These are phyloP conservation scores for Yamadazyma spencermartinsiae DNA, from an alignment of 1,139 yeast species.

Conservation along the genomic window DNA sequence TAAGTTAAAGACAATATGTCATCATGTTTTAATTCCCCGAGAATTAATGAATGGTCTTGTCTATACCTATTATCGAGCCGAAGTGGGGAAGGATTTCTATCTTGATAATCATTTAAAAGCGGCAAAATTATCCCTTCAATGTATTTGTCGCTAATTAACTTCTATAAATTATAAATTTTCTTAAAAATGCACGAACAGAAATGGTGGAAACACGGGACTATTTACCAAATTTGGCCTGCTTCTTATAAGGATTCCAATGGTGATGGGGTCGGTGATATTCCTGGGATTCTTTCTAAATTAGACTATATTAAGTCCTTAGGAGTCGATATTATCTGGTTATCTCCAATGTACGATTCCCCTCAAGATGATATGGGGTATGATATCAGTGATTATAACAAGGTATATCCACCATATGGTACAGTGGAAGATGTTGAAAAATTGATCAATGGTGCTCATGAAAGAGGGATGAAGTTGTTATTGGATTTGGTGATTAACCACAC, in stretches of 20 bases:
- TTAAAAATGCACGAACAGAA: conserved; percentile 7
- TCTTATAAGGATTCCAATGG: conserved; percentile 57
- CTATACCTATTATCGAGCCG: no score
- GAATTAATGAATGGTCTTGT: no score
- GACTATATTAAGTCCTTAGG: conserved; percentile 56
- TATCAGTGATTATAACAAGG: conserved; percentile 51
- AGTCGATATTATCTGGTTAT: conserved; percentile 55
- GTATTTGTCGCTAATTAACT: neutral
- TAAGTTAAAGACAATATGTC: neutral
- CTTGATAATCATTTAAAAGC: neutral
- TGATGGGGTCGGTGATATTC: conserved; percentile 59
- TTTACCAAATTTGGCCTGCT: conserved; percentile 62
- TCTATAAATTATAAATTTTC: no score
- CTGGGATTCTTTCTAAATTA: conserved; percentile 51
- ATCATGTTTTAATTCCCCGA: neutral
- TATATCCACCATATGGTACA: conserved; percentile 55
- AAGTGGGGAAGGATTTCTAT: no score
- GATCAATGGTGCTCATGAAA: conserved; percentile 46
- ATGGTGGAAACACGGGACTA: conserved; percentile 61
- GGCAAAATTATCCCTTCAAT: neutral
- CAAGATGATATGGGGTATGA: conserved; percentile 68
- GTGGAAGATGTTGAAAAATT: conserved; percentile 51
- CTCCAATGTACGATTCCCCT: conserved; percentile 61
- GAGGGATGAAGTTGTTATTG: conserved; percentile 53
- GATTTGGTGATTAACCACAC: conserved; percentile 64